phyloP scores from a whole-genome alignment of 768 basidiomycete genomes.

The Tubosaeta sp. region DNA sequence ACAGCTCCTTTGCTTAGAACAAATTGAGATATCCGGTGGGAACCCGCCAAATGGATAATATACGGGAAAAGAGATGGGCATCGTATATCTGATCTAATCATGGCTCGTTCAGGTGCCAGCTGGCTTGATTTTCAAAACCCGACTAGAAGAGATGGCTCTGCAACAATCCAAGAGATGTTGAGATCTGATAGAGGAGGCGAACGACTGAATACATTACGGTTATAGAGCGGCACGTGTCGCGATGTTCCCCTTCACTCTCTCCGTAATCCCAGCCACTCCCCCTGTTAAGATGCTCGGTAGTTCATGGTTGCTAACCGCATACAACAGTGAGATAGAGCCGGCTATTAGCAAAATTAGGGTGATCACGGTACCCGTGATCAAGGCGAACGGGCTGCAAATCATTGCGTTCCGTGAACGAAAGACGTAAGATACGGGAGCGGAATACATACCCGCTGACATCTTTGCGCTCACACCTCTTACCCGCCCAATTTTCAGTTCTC shows the following conservation, averaged over 20 bases:
- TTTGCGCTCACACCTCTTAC: slow-evolving; percentile 69
- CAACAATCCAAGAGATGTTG: background rate
- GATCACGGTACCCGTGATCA: slow-evolving; percentile 66
- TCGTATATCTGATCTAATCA: too few species aligned
- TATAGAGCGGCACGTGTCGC: background rate
- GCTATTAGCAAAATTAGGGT: slow-evolving; percentile 59
- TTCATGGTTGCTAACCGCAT: slow-evolving; percentile 53
- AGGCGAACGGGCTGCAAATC: slow-evolving; percentile 61
- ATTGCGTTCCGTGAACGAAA: slow-evolving; percentile 1
- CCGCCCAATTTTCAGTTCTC: slow-evolving; percentile 68
- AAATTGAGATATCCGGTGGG: too few species aligned
- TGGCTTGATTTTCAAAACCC: background rate
- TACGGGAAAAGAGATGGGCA: too few species aligned
- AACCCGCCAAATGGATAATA: too few species aligned
- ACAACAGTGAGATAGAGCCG: slow-evolving; percentile 67
- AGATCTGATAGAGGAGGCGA: background rate
- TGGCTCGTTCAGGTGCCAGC: background rate
- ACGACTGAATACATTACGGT: slow-evolving; percentile 3
- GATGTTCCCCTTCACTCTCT: slow-evolving; percentile 39
- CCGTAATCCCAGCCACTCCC: slow-evolving; percentile 47
- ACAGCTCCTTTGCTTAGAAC: too few species aligned
- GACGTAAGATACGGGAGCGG: background rate
- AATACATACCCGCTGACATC: slow-evolving; percentile 73
- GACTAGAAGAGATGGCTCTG: background rate
- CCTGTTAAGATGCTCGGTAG: slow-evolving; percentile 75